Conservation (phyloP, 2,329 filamentous ascomycete species). For the Fusarium haematococcum region DNA sequence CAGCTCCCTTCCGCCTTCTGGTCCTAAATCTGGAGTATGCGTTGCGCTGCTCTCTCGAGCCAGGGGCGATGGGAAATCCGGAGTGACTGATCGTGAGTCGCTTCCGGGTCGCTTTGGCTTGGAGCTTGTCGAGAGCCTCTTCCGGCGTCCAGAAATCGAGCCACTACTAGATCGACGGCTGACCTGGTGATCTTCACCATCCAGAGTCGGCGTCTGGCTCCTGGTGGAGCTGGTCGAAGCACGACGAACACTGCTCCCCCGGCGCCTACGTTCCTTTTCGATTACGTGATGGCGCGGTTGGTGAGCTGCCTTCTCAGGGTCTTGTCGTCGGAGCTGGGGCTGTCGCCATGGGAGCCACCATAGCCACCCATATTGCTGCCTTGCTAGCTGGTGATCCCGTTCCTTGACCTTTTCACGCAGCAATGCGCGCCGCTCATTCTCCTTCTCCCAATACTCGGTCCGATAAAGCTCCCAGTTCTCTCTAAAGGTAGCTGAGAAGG, state of each 20-base stretch:
- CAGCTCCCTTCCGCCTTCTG: constrained; percentile 39
- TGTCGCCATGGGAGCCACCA: constrained; percentile 85
- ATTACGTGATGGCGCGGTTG: constrained; percentile 57
- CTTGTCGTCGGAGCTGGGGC: constrained; percentile 48
- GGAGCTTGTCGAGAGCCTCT: constrained; percentile 60
- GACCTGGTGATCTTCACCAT: constrained; percentile 56
- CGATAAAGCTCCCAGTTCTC: constrained; percentile 98
- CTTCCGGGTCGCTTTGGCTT: constrained; percentile 58
- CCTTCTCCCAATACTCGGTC: constrained; percentile 95
- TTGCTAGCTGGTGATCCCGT: constrained; percentile 75
- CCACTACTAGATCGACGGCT: constrained; percentile 61
- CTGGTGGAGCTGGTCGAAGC: constrained; percentile 64
- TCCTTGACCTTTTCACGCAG: constrained; percentile 77
- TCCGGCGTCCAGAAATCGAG: constrained; percentile 63
- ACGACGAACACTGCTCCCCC: constrained; percentile 65
- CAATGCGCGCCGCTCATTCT: constrained; percentile 87
- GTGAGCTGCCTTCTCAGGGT: constrained; percentile 52
- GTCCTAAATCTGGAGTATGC: constrained; percentile 34
- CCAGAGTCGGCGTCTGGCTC: constrained; percentile 61
- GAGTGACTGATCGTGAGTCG: constrained; percentile 66
- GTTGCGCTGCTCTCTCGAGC: constrained; percentile 59
- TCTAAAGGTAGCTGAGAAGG: constrained; percentile 92
- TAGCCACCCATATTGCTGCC: constrained; percentile 77
- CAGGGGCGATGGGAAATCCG: constrained; percentile 66
- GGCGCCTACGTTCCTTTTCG: constrained; percentile 60